Conservation (phyloP, 345 rosid species). For the Mallotus nudiflorus region DNA sequence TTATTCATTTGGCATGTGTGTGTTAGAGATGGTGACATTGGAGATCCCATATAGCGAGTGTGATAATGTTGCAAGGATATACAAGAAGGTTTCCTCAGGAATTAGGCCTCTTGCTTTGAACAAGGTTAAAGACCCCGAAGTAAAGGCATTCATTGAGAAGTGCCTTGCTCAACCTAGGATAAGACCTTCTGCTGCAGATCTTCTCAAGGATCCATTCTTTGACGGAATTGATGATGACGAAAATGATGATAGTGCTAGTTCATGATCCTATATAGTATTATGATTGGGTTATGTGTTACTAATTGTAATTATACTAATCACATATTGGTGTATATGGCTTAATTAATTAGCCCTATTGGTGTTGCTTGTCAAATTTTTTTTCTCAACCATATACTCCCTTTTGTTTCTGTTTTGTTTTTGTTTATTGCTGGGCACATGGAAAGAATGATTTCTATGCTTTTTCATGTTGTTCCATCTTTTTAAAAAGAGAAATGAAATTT, state of each 20-base stretch:
- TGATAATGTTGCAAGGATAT: constrained; percentile 66
- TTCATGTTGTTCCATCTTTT: neutral
- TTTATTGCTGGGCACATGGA: constrained; percentile 10
- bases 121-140: constrained; percentile 62
- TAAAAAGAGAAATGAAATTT: neutral
- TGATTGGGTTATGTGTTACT: neutral
- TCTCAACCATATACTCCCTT: too few species aligned
- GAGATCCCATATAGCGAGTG: constrained; percentile 86
- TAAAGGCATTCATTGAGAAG: constrained; percentile 66
- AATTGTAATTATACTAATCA: neutral
- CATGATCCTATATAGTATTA: neutral
- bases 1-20: constrained; percentile 87
- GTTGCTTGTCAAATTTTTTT: neutral
- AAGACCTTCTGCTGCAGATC: constrained; percentile 74
- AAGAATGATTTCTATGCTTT: neutral
- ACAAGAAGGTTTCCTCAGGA: constrained; percentile 73
- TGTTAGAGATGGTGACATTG: constrained; percentile 71
- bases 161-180: constrained; percentile 64
- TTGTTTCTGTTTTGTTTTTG: constrained; percentile 3
- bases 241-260: constrained; percentile 26
- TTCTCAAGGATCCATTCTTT: constrained; percentile 70
- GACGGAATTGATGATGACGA: constrained; percentile 51
- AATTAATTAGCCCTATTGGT: neutral
- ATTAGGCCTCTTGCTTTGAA: constrained; percentile 61
- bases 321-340: neutral